Base-by-base conservation (phyloP, 2,329 filamentous ascomycete genomes). In the Paraphoma sp. region DNA sequence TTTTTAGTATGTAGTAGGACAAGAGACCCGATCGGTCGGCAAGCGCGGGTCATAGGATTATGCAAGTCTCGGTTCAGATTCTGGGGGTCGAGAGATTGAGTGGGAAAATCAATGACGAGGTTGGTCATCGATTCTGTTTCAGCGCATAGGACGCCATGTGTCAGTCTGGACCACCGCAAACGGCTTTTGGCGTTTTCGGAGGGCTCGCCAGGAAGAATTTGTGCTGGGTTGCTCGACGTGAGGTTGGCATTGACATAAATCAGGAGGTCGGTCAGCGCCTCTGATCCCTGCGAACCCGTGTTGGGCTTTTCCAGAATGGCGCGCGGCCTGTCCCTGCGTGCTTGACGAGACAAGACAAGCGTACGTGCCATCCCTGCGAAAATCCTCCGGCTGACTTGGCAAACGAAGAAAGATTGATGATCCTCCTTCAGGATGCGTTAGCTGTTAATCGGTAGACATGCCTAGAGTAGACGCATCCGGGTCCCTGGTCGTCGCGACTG, bases 211-310 rank as follows among this genome's bases (percentile, higher is more conserved):
- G 7, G 30, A 16, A 18, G 10, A 36, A 16, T 5, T n/a, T 18
- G 29, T 48, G 30, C 11, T 18, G 36, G 30, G 12, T 30, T 36
- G 14, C 16, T 16, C 11, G 18, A 43, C 43, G 7, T 29, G 23
- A 30, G 16, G 43, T 45, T 45, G 43, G 29, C 17, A 11, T 45
- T 12, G n/a, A 38, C 36, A 29, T 28, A 49, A 54, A 49, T 49
- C 41, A 45, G 51, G 51, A 54, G 51, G 51, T 54, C 45, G 51
- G 51, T 31, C 33, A 41, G 41, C 28, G 40, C 28, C 40, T 17
- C 40, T 17, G 16, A 17, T 42, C 14, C 33, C 33, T 33, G 18
- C 36, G 29, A 49, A 33, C 17, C 40, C 45, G 18, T 18, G 29
- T 44, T 36, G 36, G 17, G 51, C 23, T 31, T 30, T 36, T 47